phyloP scores from a whole-genome alignment of 2,329 filamentous ascomycete species.

The Bertia moriformis region DNA sequence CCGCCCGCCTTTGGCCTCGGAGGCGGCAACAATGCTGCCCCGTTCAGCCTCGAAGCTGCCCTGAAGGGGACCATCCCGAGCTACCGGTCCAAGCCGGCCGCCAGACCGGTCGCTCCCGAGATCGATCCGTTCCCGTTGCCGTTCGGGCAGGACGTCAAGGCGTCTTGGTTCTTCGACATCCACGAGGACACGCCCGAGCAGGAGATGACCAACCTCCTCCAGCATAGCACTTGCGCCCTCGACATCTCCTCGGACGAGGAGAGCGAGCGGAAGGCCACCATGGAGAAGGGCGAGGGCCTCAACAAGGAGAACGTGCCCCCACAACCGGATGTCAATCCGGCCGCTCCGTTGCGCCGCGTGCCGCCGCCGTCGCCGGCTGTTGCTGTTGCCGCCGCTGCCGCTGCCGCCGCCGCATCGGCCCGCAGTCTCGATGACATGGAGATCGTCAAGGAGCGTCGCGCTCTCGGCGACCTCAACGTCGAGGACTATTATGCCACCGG shows the following conservation, averaged over 20 bases:
- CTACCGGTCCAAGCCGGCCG: constrained; percentile 27
- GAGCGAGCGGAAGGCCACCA: constrained; percentile 34
- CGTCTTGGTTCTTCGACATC: constrained; percentile 82
- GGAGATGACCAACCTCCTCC: constrained; percentile 80
- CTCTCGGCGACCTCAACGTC: constrained; percentile 52
- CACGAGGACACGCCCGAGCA: constrained; percentile 84
- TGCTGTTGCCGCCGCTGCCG: constrained; percentile 15
- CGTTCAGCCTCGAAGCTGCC: constrained; percentile 75
- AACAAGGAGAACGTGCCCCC: constrained; percentile 94
- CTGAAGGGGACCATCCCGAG: constrained; percentile 61
- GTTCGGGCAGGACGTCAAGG: constrained; percentile 33
- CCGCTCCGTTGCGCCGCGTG: constrained; percentile 17
- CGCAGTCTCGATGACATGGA: constrained; percentile 47
- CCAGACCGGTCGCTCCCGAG: constrained; percentile 7
- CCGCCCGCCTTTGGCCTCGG: constrained; percentile 41
- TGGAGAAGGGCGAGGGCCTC: constrained; percentile 40
- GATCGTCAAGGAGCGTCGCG: constrained; percentile 48
- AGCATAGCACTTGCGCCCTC: constrained; percentile 73
- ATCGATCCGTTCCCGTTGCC: constrained; percentile 12
- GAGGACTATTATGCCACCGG: constrained; percentile 55
- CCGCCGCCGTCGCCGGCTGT: too few species aligned
- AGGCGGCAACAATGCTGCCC: constrained; percentile 32
- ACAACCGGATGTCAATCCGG: constrained; percentile 45
- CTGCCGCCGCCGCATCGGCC: constrained; percentile 8
- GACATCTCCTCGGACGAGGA: constrained; percentile 87